Evolutionary conservation across 78 protist genomes (phyloP), one percentile per base, ranked within the genome.

Genomic region (Dictyostelium capitatum): DNA sequence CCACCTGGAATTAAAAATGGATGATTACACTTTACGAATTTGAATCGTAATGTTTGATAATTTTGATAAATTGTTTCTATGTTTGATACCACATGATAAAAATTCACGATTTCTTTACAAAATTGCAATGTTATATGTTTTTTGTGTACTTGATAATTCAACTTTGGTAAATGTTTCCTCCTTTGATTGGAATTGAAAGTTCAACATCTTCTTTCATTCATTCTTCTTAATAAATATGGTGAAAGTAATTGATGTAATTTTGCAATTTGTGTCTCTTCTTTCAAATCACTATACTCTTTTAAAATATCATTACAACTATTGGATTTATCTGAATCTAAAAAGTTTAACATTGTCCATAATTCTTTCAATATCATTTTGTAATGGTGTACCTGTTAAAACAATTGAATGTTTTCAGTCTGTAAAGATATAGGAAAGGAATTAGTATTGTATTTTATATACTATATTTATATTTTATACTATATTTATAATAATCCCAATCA

Each of bases 341-440:
- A 98, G 75, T 95, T 79, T 54, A 98, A 85, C 92, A 98, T 93
- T 37, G 97, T 64, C 99, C 98, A 99, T 17, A 99, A 95, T 93
- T 98, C 99, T 70, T 90, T 73, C 89, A 75, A n/a, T 37, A 37
- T 37, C 43, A 37, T 97, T 97, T 84, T 98, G 99, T 50, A 98
- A 84, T 41, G 99, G 99, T 32, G 99, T 98, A 64, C 99, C 99
- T 37, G 99, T 98, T 79, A 97, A n/a, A 57, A 91, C 82, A 20
- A 91, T 43, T 28, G 89, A 75, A 70, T 91, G 95, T n/a, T n/a
- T 81, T 80, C 90, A 79, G 84, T 65, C 83, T 75, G 9, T 9
- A 65, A 37, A n/a, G n/a, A n/a, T n/a, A n/a, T n/a, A n/a, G n/a
- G n/a, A n/a, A n/a, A n/a, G n/a, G n/a, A n/a, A n/a, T n/a, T n/a